Percentiles rank a stretch among this genome's conserved stretches.
These are phyloP conservation scores for Triangularia setosa DNA, from an alignment of 2,329 filamentous ascomycete genomes.

Conservation along the genomic window DNA sequence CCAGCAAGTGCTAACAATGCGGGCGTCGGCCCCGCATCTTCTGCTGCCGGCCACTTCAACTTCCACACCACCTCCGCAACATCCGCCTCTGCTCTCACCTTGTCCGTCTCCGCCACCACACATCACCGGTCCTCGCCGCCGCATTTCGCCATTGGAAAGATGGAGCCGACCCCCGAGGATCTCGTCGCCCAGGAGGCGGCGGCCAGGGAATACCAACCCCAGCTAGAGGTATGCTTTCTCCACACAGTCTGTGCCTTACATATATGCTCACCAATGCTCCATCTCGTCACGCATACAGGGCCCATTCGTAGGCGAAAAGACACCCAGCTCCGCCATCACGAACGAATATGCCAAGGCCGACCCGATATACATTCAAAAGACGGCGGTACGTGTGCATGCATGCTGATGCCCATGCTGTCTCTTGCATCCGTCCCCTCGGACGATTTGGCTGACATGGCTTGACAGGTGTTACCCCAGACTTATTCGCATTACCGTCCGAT, in stretches of 20 bases:
- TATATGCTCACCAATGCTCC: slow-evolving; percentile 13
- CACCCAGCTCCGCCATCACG: slow-evolving; percentile 71
- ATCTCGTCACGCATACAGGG: slow-evolving; percentile 52
- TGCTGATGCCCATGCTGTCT: neutral
- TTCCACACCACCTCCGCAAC: slow-evolving; percentile 24
- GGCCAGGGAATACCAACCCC: slow-evolving; percentile 55
- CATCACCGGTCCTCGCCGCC: slow-evolving; percentile 9
- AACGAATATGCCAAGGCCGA: slow-evolving; percentile 88
- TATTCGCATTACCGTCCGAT: slow-evolving; percentile 86
- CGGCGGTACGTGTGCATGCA: slow-evolving; percentile 61
- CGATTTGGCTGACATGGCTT: slow-evolving; percentile 11
- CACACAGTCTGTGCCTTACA: neutral
- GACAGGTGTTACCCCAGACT: slow-evolving; percentile 71
- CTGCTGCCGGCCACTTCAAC: slow-evolving; percentile 19
- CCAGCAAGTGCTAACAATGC: slow-evolving; percentile 12
- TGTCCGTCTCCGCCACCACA: slow-evolving; percentile 10
- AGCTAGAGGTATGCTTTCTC: slow-evolving; percentile 50
- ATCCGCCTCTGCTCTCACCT: slow-evolving; percentile 10
- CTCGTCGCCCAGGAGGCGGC: slow-evolving; percentile 58
- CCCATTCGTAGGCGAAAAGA: slow-evolving; percentile 74
- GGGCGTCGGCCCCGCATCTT: slow-evolving; percentile 26
- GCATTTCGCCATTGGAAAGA: slow-evolving; percentile 29
- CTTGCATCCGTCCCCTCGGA: slow-evolving; percentile 3
- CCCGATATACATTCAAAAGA: slow-evolving; percentile 80
- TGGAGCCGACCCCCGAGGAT: slow-evolving; percentile 37